Evolutionary conservation across 306 rosid genomes (phyloP).

Genomic region (Casuarina equisetifolia): DNA sequence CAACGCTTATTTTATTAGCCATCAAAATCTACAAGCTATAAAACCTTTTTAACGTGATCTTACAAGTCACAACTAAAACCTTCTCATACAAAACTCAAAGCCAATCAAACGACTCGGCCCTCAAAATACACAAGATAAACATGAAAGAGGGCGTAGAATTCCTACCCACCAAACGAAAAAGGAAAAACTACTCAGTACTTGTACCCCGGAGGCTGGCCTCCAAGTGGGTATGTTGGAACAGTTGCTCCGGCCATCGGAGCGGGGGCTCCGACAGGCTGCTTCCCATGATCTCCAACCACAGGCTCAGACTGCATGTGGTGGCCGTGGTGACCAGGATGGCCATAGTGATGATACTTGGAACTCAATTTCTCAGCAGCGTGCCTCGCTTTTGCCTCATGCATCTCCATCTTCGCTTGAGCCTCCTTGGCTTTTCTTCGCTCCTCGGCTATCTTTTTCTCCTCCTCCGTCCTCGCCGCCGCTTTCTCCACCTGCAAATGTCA

Average conservation of each 20-base stretch:
- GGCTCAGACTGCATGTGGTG: constrained; percentile 18
- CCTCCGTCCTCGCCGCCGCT: constrained; percentile 49
- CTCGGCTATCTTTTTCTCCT: constrained; percentile 48
- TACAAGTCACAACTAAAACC: too few relatives aligned
- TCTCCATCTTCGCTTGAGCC: constrained; percentile 63
- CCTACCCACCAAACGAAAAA: not conserved
- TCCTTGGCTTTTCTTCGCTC: constrained; percentile 57
- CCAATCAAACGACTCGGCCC: too few relatives aligned
- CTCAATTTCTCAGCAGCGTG: constrained; percentile 51
- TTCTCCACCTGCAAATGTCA: constrained; percentile 49
- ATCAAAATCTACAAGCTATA: too few relatives aligned
- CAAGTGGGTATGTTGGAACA: not conserved
- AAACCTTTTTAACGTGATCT: too few relatives aligned
- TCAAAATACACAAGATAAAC: too few relatives aligned
- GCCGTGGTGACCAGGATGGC: constrained; percentile 7
- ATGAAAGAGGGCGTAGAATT: not conserved
- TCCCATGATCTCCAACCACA: not conserved
- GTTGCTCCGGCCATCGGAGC: not conserved
- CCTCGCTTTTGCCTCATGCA: constrained; percentile 64
- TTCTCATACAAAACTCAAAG: too few relatives aligned
- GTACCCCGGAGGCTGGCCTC: not conserved
- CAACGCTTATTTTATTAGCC: too few relatives aligned
- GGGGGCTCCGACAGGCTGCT: not conserved
- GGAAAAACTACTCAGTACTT: not conserved
- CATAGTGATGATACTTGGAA: constrained; percentile 25